Base-by-base conservation (phyloP, 495 filamentous ascomycete species). In the Aspergillus campestris region DNA sequence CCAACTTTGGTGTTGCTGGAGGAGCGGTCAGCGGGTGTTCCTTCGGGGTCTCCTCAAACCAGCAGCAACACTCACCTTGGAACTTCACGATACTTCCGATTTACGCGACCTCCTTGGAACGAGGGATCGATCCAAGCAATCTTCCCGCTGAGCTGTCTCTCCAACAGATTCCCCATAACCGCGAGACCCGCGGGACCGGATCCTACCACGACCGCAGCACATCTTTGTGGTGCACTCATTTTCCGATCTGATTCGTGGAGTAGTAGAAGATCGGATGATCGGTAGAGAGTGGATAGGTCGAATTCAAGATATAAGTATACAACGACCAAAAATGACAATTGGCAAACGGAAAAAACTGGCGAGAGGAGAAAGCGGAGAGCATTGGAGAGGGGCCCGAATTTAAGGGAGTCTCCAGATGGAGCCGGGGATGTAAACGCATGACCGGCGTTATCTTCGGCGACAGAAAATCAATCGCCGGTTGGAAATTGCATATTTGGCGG, bases 151-250 rank as follows among this genome's bases (percentile, higher is more conserved):
- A 71, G 60, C 43, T 71, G 63, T n/a, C 68, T 67, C 53, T 78
- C 75, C 7, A 80, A 64, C 6, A 80, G 58, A 48, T 77, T 79
- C 8, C 75, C 75, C 39, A 79, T 59, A 13, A 69, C 75, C n/a
- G 75, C 74, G 36, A 78, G 60, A 44, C 77, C 77, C 38, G 72
- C 73, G 7, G 77, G 73, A 31, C 77, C 77, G 36, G 71, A 73
- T 43, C 77, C 77, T 31, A 79, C 74, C 7, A 80, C 75, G 7
- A 80, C 68, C 0, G 75, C 74, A 14, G 66, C 65, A 50, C 64
- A 73, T 56, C 55, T 67, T 15, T 60, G 57, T 27, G 67, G 50
- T 31, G 61, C 38, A 36, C 36, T 44, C 65, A 70, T 70, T 49
- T 33, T 51, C 11, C 11, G 34, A 7, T 9, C 11, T 13, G 31